Conservation (phyloP, 164 flowering plant genomes). For the Euptelea pleiosperma region DNA sequence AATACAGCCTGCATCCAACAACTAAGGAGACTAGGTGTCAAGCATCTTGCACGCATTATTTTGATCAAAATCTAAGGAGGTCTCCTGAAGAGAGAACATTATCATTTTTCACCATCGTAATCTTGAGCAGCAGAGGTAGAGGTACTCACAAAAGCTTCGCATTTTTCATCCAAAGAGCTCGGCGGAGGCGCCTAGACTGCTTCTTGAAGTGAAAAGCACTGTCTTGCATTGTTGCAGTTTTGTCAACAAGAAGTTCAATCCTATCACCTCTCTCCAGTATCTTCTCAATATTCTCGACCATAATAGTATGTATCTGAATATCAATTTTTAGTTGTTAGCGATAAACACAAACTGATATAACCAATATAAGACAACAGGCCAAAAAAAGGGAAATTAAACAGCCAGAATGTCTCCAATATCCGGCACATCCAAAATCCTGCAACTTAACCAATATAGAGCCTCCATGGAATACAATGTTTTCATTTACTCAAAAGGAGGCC, state of each 20-base stretch:
- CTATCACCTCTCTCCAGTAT: constrained; percentile 92
- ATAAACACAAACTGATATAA: neutral
- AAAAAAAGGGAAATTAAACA: neutral
- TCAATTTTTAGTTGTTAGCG: constrained; percentile 3
- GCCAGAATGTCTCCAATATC: neutral
- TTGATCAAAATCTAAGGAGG: too few relatives aligned
- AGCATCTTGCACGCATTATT: too few relatives aligned
- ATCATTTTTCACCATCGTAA: neutral
- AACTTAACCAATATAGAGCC: neutral
- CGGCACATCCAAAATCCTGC: too few relatives aligned
- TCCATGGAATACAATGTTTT: too few relatives aligned
- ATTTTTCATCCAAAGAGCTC: constrained; percentile 97
- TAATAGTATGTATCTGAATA: constrained; percentile 76
- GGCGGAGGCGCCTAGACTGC: constrained; percentile 83
- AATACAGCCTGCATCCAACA: too few relatives aligned
- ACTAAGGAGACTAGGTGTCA: too few relatives aligned
- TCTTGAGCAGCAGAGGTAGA: neutral
- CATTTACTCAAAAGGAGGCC: too few relatives aligned
- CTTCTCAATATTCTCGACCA: constrained; percentile 98
- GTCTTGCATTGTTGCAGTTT: constrained; percentile 97
- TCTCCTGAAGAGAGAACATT: too few relatives aligned
- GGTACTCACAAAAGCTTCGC: constrained; percentile 85
- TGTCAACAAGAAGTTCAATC: constrained; percentile 94
- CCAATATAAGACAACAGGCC: neutral
- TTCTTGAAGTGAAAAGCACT: constrained; percentile 89